Percentiles rank a stretch among this genome's conserved stretches.
Conservation (phyloP, 768 basidiomycete genomes). For the Termitomyces sp. region DNA sequence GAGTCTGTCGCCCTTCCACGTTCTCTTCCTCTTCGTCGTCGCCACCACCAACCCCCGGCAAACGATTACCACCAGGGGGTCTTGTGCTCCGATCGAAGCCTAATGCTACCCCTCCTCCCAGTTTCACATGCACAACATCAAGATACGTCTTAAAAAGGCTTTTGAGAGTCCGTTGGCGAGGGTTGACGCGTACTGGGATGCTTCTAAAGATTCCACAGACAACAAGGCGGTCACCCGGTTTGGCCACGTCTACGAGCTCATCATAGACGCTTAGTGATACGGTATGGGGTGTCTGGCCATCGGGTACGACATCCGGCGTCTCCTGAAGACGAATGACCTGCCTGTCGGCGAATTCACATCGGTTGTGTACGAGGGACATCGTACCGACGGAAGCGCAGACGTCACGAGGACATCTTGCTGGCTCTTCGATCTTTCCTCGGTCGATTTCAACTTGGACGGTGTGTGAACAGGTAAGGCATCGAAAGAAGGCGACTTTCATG, state of each 20-base stretch:
- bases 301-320: slow-evolving; percentile 95
- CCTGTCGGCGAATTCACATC: slow-evolving; percentile 92
- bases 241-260: slow-evolving; percentile 93
- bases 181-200: slow-evolving; percentile 92
- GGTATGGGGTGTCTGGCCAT: slow-evolving; percentile 97
- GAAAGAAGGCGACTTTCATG: slow-evolving; percentile 99
- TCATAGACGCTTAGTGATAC: slow-evolving; percentile 98
- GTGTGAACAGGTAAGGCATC: slow-evolving; percentile 91
- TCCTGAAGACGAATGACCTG: slow-evolving; percentile 96
- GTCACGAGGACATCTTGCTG: slow-evolving; percentile 86
- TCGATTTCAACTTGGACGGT: slow-evolving; percentile 98
- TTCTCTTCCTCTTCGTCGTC: slow-evolving; percentile 61
- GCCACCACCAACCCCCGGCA: slow-evolving; percentile 68
- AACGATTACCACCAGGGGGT: slow-evolving; percentile 58
- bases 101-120: slow-evolving; percentile 67
- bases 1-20: slow-evolving; percentile 36
- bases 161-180: slow-evolving; percentile 86
- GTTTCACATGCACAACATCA: slow-evolving; percentile 88
- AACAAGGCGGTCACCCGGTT: slow-evolving; percentile 90
- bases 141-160: slow-evolving; percentile 97
- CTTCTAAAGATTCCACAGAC: slow-evolving; percentile 95
- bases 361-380: slow-evolving; percentile 95
- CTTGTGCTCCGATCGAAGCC: slow-evolving; percentile 80
- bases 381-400: slow-evolving; percentile 85
- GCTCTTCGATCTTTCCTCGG: slow-evolving; percentile 96